A percentile compares a stretch with the other conserved stretches of the same genome.
Evolutionary conservation across 2,329 filamentous ascomycete species (phyloP).

Genomic region (Epichloe hybrida): DNA sequence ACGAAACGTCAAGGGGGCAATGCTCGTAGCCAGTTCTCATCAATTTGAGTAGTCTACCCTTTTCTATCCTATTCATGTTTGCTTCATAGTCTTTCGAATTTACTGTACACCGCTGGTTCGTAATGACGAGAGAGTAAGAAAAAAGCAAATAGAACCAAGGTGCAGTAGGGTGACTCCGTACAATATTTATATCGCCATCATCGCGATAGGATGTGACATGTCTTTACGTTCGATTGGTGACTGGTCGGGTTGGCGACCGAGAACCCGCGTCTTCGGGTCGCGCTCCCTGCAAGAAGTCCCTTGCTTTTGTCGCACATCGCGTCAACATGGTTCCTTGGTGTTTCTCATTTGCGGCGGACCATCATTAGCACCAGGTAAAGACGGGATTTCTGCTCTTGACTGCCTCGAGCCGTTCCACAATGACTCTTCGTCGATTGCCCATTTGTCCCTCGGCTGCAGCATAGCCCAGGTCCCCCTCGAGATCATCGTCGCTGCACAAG

Average conservation of each 20-base stretch:
- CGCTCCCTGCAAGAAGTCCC: not conserved
- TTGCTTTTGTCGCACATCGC: not conserved
- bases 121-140: not conserved
- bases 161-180: too few species aligned
- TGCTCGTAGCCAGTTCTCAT: not conserved
- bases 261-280: too few species aligned
- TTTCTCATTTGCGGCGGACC: not conserved
- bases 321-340: not conserved
- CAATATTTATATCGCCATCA: not conserved
- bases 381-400: slow-evolving; percentile 93
- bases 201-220: not conserved
- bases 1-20: too few species aligned
- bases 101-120: not conserved
- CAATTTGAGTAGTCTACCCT: not conserved
- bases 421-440: slow-evolving; percentile 80
- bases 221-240: not conserved
- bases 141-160: not conserved
- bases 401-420: slow-evolving; percentile 89
- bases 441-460: slow-evolving; percentile 91
- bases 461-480: slow-evolving; percentile 88
- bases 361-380: slow-evolving; percentile 77
- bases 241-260: too few species aligned
- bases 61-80: not conserved
- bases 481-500: slow-evolving; percentile 56
- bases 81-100: not conserved